Base-by-base conservation (phyloP, 306 rosid genomes). In the Glycine latifolia region DNA sequence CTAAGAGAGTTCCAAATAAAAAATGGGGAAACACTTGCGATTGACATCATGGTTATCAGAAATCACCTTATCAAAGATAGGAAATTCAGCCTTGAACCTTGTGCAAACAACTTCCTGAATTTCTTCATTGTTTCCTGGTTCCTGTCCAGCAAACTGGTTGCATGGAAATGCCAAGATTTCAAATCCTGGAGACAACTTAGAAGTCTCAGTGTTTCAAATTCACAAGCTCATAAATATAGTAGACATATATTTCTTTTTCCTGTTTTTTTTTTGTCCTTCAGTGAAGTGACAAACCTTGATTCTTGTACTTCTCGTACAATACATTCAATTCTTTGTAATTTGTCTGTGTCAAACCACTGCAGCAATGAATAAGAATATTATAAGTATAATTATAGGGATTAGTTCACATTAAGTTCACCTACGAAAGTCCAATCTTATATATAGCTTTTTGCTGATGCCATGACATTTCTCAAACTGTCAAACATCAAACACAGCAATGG, bases 111-210 rank as follows among this genome's bases (percentile, higher is more conserved):
- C 83, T 49, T 94, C 86, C 85, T 91, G 91, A 85, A 94, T 94
- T 84, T 90, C 88, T 56, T 94, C 96, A 75, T 80, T 92, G 90
- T 37, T 79, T 85, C 97, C 98, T 0, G 98, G 97, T 82, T 94
- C 98, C 88, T 92, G 97, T 77, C 91, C 88, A 59, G 72, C 88
- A 89, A 94, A 92, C 85, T 94, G 98, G 84, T 94, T 94, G 94
- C 98, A 94, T 77, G 98, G 98, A 90, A 94, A 94, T 74, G 98
- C 98, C 94, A 92, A 90, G 81, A 94, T 94, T 87, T 92, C 97
- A 65, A 94, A 76, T 71, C 90, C 98, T 94, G 59, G 50, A 69
- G 69, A 76, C 49, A 60, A 26, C 31, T 26, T 26, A 68, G 8
- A 15, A 62, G 70, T 54, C n/a, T 53, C 10, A 43, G 50, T 56